Evolutionary conservation across 2,329 filamentous ascomycete genomes (phyloP).

Genomic region (Ilyonectria sp.): DNA sequence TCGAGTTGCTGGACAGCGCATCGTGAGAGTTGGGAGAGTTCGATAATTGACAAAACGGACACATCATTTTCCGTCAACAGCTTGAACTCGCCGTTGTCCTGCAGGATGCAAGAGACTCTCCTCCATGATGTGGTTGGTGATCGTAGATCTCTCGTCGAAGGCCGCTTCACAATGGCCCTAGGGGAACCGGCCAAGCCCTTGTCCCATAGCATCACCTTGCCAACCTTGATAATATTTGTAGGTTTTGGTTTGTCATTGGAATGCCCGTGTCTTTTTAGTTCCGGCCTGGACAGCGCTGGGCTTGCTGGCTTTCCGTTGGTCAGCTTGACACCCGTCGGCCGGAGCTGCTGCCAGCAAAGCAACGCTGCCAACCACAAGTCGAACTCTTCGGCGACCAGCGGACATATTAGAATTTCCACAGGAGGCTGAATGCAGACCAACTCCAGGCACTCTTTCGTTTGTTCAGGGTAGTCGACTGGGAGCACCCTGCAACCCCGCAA

Average conservation of each 20-base stretch:
- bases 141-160: constrained; percentile 70
- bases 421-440: constrained; percentile 67
- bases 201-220: constrained; percentile 92
- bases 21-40: constrained; percentile 89
- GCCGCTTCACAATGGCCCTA: constrained; percentile 68
- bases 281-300: constrained; percentile 56
- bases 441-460: constrained; percentile 66
- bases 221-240: constrained; percentile 92
- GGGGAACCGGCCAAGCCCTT: constrained; percentile 74
- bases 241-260: constrained; percentile 53
- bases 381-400: constrained; percentile 75
- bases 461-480: constrained; percentile 64
- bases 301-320: constrained; percentile 58
- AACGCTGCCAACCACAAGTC: constrained; percentile 87
- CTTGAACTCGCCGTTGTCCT: constrained; percentile 95
- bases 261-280: constrained; percentile 60
- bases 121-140: constrained; percentile 80
- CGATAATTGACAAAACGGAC: constrained; percentile 84
- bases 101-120: constrained; percentile 90
- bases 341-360: constrained; percentile 85
- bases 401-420: constrained; percentile 76
- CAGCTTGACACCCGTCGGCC: constrained; percentile 71
- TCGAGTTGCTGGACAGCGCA: constrained; percentile 93
- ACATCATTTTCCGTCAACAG: constrained; percentile 90
- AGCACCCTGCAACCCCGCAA: constrained; percentile 81